These are phyloP conservation scores for Alternaria viburni DNA, from an alignment of 2,329 filamentous ascomycete species.

Conservation along the genomic window DNA sequence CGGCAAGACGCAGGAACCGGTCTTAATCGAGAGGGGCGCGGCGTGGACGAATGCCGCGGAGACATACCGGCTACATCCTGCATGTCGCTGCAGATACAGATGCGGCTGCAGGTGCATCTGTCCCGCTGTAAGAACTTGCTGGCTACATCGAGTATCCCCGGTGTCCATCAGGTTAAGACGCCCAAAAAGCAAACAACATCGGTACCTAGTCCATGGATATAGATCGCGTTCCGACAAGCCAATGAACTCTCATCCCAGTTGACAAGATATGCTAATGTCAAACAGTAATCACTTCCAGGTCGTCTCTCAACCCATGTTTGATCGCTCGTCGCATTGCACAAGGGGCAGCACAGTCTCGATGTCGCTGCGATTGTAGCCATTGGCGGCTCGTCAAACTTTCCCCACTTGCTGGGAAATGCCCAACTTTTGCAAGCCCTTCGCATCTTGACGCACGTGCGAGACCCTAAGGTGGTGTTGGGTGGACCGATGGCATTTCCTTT, in stretches of 20 bases:
- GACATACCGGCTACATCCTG: conserved; percentile 1
- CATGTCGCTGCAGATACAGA: conserved; percentile 3
- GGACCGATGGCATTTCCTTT: background rate
- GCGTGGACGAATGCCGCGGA: background rate
- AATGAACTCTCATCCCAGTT: conserved; percentile 3
- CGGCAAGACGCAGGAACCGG: background rate
- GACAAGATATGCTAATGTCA: background rate
- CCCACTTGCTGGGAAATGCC: background rate
- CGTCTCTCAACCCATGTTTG: conserved; percentile 5
- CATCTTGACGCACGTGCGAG: conserved; percentile 5
- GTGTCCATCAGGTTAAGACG: background rate
- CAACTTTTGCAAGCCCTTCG: conserved; percentile 1
- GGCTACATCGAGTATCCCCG: background rate
- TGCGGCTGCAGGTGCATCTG: background rate
- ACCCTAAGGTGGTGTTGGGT: conserved; percentile 1
- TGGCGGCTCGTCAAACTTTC: background rate
- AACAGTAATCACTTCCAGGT: conserved; percentile 1
- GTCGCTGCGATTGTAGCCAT: background rate
- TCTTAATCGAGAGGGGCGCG: background rate
- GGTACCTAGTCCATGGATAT: conserved; percentile 3
- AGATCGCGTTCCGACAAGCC: conserved; percentile 1
- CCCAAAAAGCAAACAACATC: conserved; percentile 7
- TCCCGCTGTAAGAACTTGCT: background rate
- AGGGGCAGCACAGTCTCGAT: background rate
- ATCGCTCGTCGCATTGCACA: background rate